Evolutionary conservation across 306 rosid species (phyloP), one percentile per base, ranked within the genome.

Genomic region (Ormosia semicastrata): DNA sequence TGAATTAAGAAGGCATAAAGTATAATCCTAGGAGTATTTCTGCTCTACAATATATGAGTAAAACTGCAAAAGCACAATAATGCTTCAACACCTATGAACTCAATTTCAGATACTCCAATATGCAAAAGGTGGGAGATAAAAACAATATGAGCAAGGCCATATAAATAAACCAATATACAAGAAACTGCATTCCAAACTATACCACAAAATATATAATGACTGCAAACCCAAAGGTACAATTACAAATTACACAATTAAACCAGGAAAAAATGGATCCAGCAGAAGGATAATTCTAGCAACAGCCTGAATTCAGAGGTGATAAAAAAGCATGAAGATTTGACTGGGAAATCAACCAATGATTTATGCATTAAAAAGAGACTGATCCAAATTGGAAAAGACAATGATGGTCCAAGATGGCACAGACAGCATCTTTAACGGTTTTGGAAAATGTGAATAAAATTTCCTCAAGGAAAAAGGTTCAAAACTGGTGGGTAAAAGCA

Each of bases 81-180:
- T 57, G 41, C 70, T 56, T 57, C 76, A 69, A 43, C 47, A 69
- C 18, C 39, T 62, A 39, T 39, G 65, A 73, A 60, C 17, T 82
- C 53, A 37, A 53, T 57, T 58, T 77, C 24, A 58, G 17, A 72
- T 64, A 54, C 39, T 12, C 66, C 47, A 75, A 34, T 10, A 34
- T 76, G 78, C 34, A 82, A 72, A 39, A 10, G 32, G 66, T 64
- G 75, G 10, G 12, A 39, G 54, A 52, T 3, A 41, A 37, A 58
- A 63, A 24, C 15, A 75, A 56, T 59, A 76, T 70, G 12, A 56
- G 77, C 37, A 33, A 18, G 66, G 34, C 36, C 47, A 37, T 3
- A 14, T 49, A 47, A 40, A 14, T 15, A 30, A 13, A 47, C 15
- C 40, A 32, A 11, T 15, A 66, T 8, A 70, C 59, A 47, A 14